Evolutionary conservation across 345 rosid genomes (phyloP), one percentile per base, ranked within the genome.

Genomic region (Geranium brycei): DNA sequence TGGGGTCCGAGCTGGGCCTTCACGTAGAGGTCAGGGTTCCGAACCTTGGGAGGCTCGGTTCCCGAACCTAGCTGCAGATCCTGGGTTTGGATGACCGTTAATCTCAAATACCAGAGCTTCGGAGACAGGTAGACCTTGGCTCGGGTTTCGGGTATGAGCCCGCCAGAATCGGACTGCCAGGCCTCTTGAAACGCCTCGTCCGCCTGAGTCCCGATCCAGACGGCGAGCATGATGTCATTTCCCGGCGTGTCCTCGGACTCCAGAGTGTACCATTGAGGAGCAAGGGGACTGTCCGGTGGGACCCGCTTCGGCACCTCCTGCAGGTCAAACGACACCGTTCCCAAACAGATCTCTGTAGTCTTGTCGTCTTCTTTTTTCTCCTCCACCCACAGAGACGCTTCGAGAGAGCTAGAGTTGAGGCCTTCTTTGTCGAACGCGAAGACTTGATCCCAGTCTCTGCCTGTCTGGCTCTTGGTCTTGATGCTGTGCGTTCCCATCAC

Each of bases 161-260:
- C 98, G n/a, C 96, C 96, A 60, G 96, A 91, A 67, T 91, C 95
- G 38, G 96, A 87, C 57, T 87, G 98, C 98, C 98, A 91, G 0
- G 98, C 95, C 71, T 91, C 98, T 70, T 87, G 98, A 59, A 91
- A 91, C 0, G 96, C 92, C 73, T 91, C 96, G 57, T 91, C 96
- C 0, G 90, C 91, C 83, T 89, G 98, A 41, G 98, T 85, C 30
- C 98, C 96, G 10, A 89, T 14, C 98, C 95, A 91, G 13, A 85
- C 86, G 0, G 96, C 88, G n/a, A 88, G 87, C 98, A 91, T 91
- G 79, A 88, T 81, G 69, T 91, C 98, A 70, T 88, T 88, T 63
- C 83, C 96, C 2, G 78, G 70, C 0, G 83, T 76, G 14, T 72
- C 79, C 18, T 91, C 95, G 0, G 95, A 81, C 4, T 91, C 98